Percentiles rank a stretch among this genome's conserved stretches.
Evolutionary conservation across 208 protist genomes (phyloP).

Genomic region (Endotrypanum monterogeii): DNA sequence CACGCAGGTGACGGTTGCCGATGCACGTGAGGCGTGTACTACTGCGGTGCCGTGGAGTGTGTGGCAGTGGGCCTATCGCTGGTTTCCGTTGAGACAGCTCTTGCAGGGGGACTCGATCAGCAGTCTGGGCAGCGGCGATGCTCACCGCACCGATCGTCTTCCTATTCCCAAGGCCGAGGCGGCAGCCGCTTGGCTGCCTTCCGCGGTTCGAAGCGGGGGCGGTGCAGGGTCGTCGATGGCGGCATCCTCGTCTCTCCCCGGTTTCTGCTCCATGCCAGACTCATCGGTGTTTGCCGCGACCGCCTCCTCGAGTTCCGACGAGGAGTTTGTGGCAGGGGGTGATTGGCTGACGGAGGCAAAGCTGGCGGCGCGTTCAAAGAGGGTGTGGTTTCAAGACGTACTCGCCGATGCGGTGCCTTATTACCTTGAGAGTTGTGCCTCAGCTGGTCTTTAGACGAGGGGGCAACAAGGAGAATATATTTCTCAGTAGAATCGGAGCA

Average conservation of each 20-base stretch:
- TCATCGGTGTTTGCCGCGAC: slow-evolving; percentile 8
- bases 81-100: slow-evolving; percentile 38
- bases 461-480: neutral
- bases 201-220: neutral
- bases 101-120: neutral
- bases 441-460: slow-evolving; percentile 4
- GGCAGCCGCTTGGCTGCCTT: slow-evolving; percentile 27
- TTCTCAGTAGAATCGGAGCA: neutral
- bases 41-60: slow-evolving; percentile 75
- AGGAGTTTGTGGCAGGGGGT: slow-evolving; percentile 30
- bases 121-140: neutral
- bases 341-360: slow-evolving; percentile 28
- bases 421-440: slow-evolving; percentile 30
- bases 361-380: slow-evolving; percentile 25
- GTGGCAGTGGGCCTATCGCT: slow-evolving; percentile 88
- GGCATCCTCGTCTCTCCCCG: neutral
- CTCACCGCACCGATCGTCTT: neutral
- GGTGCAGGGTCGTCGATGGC: neutral
- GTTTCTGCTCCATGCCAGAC: neutral
- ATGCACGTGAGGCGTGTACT: slow-evolving; percentile 58
- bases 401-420: slow-evolving; percentile 13
- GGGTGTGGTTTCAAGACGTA: slow-evolving; percentile 28
- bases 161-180: slow-evolving; percentile 9
- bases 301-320: slow-evolving; percentile 27
- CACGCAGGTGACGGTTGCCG: slow-evolving; percentile 40